Evolutionary conservation across 768 basidiomycete species (phyloP), one percentile per base, ranked within the genome.

Genomic region (Amanita pallidorosea): DNA sequence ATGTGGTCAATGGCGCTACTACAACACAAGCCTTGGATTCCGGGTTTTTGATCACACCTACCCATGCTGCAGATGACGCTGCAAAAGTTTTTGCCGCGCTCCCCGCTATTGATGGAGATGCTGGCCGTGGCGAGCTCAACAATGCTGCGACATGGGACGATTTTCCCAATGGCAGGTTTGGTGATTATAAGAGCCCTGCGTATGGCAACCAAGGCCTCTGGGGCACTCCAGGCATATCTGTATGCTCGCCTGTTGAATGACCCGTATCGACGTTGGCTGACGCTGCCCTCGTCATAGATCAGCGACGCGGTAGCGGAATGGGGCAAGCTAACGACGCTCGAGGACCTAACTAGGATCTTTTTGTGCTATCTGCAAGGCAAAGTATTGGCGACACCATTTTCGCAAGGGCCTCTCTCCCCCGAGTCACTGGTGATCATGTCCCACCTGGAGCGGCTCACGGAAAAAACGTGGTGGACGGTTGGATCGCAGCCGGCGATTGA

Each of bases 121-220:
- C 71, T 4, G 82, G 85, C 23, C 75, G 78, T 40, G 87, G 85
- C 5, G 88, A 89, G 55, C 68, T 84, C 6, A 88, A 85, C 59
- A 77, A 84, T 55, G 85, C 85, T 0, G 76, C 83, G 1, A 80
- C 80, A 17, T 92, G 89, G 89, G 89, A 92, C 59, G 96, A 99
- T 60, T 98, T 97, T 63, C 96, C 96, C 6, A 99, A 99, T 62
- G 96, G 96, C 33, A 85, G 96, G 8, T 98, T 97, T 64, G 96
- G 96, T 54, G 96, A 98, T 65, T 89, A 87, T 63, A 89, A 96
- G 60, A 95, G 91, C 70, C 96, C 96, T 18, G 96, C 96, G 1
- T 99, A 86, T 58, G 96, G 96, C 42, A 71, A 72, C 31, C 81
- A 79, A 59, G 84, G 83, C 54, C 83, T 74, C 2, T 92, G 88